Evolutionary conservation across 495 filamentous ascomycete species (phyloP).

Genomic region (Penicillium silybi): DNA sequence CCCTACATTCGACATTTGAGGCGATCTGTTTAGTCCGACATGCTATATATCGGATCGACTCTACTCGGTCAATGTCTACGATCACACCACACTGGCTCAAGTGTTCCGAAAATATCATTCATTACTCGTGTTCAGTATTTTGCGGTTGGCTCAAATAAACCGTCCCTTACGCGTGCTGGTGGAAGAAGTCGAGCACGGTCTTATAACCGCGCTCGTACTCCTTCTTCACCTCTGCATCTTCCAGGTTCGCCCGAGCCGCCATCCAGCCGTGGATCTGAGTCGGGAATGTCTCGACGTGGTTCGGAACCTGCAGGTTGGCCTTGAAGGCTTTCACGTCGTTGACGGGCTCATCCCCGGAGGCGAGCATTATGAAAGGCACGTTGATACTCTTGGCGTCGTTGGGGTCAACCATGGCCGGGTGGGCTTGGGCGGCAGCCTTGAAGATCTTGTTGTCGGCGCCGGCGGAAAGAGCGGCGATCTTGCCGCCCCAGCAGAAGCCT

Average conservation of each 20-base stretch:
- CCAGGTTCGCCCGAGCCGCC: constrained; percentile 71
- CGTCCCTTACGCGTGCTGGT: constrained; percentile 59
- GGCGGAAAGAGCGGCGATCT: constrained; percentile 63
- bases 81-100: background rate
- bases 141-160: background rate
- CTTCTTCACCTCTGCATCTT: constrained; percentile 59
- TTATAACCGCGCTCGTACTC: constrained; percentile 82
- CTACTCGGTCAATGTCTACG: background rate
- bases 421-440: constrained; percentile 63
- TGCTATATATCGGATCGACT: too few relatives aligned
- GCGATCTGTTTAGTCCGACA: too few relatives aligned
- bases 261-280: constrained; percentile 92
- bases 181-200: constrained; percentile 69
- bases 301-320: constrained; percentile 58
- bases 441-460: constrained; percentile 58
- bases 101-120: background rate
- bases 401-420: constrained; percentile 88
- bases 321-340: constrained; percentile 71
- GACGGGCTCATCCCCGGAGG: constrained; percentile 61
- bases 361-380: constrained; percentile 61
- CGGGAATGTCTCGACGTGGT: constrained; percentile 74
- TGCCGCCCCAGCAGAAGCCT: constrained; percentile 96
- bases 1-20: too few relatives aligned
- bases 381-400: constrained; percentile 61
- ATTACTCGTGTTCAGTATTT: background rate